Conservation (phyloP, 2,329 filamentous ascomycete genomes). For the Hymenoscyphus fructigenus region DNA sequence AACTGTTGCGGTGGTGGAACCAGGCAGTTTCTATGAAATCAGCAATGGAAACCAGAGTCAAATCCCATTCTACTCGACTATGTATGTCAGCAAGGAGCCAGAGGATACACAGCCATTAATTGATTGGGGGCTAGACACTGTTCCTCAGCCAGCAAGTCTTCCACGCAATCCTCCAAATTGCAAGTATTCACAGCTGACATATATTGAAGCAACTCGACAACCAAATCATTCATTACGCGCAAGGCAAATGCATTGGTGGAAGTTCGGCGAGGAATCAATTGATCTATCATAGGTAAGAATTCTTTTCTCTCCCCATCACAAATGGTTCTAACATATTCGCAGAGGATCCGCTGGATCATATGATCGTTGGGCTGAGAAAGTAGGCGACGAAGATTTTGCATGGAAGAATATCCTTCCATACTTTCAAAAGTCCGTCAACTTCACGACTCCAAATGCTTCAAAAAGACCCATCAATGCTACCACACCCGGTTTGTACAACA, state of each 20-base stretch:
- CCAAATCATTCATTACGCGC: not conserved
- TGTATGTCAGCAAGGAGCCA: not conserved
- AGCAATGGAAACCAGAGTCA: not conserved
- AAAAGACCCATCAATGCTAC: not conserved
- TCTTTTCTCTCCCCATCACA: not conserved
- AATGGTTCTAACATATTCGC: not conserved
- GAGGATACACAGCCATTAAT: conserved; percentile 1
- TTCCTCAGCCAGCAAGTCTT: not conserved
- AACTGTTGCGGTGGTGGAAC: conserved; percentile 27
- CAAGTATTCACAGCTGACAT: not conserved
- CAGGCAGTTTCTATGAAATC: conserved; percentile 14
- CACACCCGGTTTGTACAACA: not conserved
- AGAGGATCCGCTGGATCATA: not conserved
- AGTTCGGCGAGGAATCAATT: conserved; percentile 3
- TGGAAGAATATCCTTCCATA: not conserved
- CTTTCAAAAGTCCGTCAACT: not conserved
- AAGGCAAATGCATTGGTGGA: not conserved
- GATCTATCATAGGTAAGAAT: conserved; percentile 1
- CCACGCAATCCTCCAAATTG: too few relatives aligned
- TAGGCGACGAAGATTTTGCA: not conserved
- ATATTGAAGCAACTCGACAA: not conserved
- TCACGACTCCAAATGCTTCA: not conserved
- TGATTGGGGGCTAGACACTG: not conserved
- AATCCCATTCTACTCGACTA: not conserved
- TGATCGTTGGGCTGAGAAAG: not conserved